Conservation (phyloP, 164 flowering plant species). For the Malania oleifera region DNA sequence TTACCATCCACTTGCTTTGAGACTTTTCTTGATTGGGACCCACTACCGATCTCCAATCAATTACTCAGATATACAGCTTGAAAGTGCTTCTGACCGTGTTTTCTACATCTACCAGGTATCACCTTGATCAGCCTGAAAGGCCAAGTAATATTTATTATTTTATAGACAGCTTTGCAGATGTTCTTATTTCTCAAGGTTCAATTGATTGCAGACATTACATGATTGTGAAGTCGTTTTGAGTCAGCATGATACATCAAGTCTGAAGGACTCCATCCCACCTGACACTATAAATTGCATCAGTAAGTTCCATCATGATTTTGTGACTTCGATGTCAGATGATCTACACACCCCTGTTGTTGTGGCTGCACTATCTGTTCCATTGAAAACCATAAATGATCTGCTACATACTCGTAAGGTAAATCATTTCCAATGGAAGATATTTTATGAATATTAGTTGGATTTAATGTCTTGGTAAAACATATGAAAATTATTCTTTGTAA, state of each 20-base stretch:
- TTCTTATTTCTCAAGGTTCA: slow-evolving; percentile 6
- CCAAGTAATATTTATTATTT: neutral
- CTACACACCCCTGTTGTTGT: slow-evolving; percentile 78
- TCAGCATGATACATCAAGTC: slow-evolving; percentile 27
- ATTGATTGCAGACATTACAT: slow-evolving; percentile 62
- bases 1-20: slow-evolving; percentile 90
- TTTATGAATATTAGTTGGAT: neutral
- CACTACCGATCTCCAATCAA: slow-evolving; percentile 93
- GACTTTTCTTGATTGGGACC: slow-evolving; percentile 82
- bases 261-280: slow-evolving; percentile 40
- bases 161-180: neutral
- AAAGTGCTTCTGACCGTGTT: slow-evolving; percentile 87
- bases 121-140: no score
- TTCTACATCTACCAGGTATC: slow-evolving; percentile 93
- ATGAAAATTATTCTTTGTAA: no score
- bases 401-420: slow-evolving; percentile 88
- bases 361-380: slow-evolving; percentile 79
- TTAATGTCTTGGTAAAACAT: no score
- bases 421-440: neutral
- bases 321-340: slow-evolving; percentile 81
- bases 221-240: slow-evolving; percentile 57
- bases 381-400: slow-evolving; percentile 84
- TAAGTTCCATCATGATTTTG: slow-evolving; percentile 47
- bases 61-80: slow-evolving; percentile 71
- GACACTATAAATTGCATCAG: slow-evolving; percentile 42